Evolutionary conservation across 2,329 filamentous ascomycete species (phyloP).

Genomic region (Byssoonygena ceratinophila): DNA sequence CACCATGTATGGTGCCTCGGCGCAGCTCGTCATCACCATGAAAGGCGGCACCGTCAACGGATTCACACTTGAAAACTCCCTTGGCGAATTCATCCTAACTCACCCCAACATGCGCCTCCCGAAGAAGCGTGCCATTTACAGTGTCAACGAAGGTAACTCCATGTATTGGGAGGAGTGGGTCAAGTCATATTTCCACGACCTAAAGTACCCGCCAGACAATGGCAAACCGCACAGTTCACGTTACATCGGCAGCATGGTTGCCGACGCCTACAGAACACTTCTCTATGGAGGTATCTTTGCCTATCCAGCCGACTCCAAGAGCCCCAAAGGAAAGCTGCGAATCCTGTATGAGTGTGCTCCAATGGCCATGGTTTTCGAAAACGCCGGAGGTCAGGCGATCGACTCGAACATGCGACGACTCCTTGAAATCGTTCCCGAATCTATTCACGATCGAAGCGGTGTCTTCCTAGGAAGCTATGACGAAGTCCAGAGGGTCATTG

Average conservation of each 20-base stretch:
- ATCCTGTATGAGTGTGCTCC: constrained; percentile 98
- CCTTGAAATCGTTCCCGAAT: constrained; percentile 76
- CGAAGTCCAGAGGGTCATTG: constrained; percentile 91
- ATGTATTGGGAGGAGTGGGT: constrained; percentile 88
- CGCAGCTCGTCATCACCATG: constrained; percentile 96
- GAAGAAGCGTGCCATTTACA: constrained; percentile 75
- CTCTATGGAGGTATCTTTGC: constrained; percentile 96
- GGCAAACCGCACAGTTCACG: constrained; percentile 82
- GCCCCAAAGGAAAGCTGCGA: constrained; percentile 91
- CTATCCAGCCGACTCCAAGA: constrained; percentile 96
- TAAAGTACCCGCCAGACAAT: constrained; percentile 66
- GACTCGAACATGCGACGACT: constrained; percentile 86
- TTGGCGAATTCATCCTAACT: constrained; percentile 97
- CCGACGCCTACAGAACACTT: constrained; percentile 90
- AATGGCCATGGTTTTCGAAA: constrained; percentile 98
- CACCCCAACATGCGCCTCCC: constrained; percentile 91
- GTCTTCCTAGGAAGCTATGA: constrained; percentile 94
- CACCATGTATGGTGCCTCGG: constrained; percentile 98
- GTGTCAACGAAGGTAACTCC: constrained; percentile 96
- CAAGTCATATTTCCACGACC: constrained; percentile 74
- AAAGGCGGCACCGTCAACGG: constrained; percentile 84
- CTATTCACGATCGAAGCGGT: constrained; percentile 89
- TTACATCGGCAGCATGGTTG: constrained; percentile 98
- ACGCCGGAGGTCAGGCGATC: constrained; percentile 86
- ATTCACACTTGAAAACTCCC: constrained; percentile 91